phyloP scores from a whole-genome alignment of 140 eudicot species.

The Bidens hawaiensis region DNA sequence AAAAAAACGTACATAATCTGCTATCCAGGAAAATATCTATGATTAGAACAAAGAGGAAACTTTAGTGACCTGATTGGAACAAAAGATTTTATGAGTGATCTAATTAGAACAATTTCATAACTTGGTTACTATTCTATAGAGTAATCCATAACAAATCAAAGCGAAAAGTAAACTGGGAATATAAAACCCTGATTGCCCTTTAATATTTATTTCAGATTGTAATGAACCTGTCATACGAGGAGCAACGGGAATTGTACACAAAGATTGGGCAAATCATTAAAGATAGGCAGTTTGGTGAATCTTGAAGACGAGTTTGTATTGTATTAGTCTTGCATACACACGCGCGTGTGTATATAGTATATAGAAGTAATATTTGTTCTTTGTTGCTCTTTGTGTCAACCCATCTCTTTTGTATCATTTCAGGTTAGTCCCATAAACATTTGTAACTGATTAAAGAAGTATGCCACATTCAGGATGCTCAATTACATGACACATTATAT shows the following conservation, averaged over 20 bases:
- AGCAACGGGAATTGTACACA: conserved; percentile 59
- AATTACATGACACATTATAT: not conserved
- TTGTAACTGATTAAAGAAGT: not conserved
- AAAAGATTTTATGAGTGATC: too few species aligned
- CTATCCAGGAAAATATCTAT: too few species aligned
- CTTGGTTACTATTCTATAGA: too few species aligned
- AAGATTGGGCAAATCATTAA: conserved; percentile 65
- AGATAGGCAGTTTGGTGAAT: conserved; percentile 52
- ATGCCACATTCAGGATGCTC: not conserved
- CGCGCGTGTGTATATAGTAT: not conserved
- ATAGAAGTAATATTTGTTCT: not conserved
- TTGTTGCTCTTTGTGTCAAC: not conserved
- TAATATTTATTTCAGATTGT: conserved; percentile 47
- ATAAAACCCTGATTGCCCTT: not conserved
- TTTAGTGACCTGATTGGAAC: too few species aligned
- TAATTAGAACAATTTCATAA: too few species aligned
- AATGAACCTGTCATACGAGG: conserved; percentile 76
- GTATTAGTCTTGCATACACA: not conserved
- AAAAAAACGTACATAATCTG: too few species aligned
- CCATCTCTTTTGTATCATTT: not conserved
- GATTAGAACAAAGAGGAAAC: too few species aligned
- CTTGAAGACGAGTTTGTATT: conserved; percentile 24
- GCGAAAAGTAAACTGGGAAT: not conserved
- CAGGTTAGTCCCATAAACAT: not conserved
- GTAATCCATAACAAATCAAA: too few species aligned